Conservation (phyloP, 306 rosid genomes). For the Vigna nakashimae region DNA sequence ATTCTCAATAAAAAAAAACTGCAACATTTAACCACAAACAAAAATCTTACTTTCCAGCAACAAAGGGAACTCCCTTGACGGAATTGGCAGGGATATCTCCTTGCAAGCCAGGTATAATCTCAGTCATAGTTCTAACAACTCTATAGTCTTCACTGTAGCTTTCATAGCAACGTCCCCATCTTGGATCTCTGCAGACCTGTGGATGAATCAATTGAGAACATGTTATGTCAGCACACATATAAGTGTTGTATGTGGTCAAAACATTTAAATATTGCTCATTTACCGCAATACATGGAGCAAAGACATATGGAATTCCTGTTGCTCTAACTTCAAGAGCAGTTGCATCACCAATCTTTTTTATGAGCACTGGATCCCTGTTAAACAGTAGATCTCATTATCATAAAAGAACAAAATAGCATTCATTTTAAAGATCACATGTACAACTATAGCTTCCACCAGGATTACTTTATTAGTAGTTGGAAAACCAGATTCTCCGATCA, state of each 20-base stretch:
- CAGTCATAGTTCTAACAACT: conserved; percentile 86
- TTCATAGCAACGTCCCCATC: conserved; percentile 99
- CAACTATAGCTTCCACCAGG: neutral
- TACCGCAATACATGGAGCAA: conserved; percentile 99
- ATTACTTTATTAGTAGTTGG: conserved; percentile 8
- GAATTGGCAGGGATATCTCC: conserved; percentile 77
- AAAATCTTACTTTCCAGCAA: conserved; percentile 86
- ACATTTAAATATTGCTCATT: conserved; percentile 14
- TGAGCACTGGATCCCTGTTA: conserved; percentile 80
- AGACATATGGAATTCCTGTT: conserved; percentile 89
- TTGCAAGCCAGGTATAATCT: conserved; percentile 95
- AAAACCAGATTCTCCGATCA: conserved; percentile 3
- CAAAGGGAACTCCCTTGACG: conserved; percentile 79
- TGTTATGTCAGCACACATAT: conserved; percentile 4
- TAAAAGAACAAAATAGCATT: neutral
- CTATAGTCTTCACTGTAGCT: conserved; percentile 90
- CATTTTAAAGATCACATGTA: conserved; percentile 4
- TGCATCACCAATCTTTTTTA: conserved; percentile 92
- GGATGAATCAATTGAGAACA: conserved; percentile 31
- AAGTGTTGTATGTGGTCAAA: neutral
- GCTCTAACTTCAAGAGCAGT: conserved; percentile 99
- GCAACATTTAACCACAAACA: conserved; percentile 8
- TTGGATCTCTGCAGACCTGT: conserved; percentile 98
- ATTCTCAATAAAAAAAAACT: neutral
- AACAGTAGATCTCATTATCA: conserved; percentile 22